Conservation (phyloP, 2,329 filamentous ascomycete genomes). For the Didymella pomorum region DNA sequence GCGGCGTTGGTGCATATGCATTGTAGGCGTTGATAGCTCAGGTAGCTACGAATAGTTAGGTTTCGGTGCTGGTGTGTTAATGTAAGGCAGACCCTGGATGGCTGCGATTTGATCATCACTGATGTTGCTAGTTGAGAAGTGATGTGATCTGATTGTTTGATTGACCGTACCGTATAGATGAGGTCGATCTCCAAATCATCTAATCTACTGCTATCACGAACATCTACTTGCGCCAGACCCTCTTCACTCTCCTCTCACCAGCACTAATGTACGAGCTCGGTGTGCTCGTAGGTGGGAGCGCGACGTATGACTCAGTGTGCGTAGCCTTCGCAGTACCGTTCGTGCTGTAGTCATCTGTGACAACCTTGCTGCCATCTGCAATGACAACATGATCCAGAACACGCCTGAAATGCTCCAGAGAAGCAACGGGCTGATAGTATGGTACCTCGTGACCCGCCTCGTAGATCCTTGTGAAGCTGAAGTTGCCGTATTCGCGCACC, state of each 20-base stretch:
- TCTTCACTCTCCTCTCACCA: conserved; percentile 14
- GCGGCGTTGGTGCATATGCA: conserved; percentile 19
- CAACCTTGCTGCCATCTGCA: conserved; percentile 40
- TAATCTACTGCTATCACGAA: not conserved
- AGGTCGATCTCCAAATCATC: not conserved
- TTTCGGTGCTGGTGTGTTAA: conserved; percentile 1
- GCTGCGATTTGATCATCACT: not conserved
- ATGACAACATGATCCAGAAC: conserved; percentile 38
- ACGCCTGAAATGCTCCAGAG: conserved; percentile 42
- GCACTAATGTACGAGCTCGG: conserved; percentile 22
- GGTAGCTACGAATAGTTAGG: conserved; percentile 8
- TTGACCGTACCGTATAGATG: not conserved
- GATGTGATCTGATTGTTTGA: not conserved
- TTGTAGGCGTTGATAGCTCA: conserved; percentile 19
- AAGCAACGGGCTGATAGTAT: conserved; percentile 50
- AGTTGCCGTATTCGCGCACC: conserved; percentile 51
- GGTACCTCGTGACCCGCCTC: conserved; percentile 57
- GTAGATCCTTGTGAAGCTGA: conserved; percentile 52
- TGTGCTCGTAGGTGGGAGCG: conserved; percentile 38
- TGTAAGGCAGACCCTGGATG: conserved; percentile 1
- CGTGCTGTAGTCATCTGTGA: conserved; percentile 41
- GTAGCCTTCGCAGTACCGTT: conserved; percentile 44
- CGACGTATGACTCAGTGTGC: conserved; percentile 43
- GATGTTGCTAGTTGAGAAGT: not conserved
- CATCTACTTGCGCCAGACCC: conserved; percentile 3